A percentile compares a stretch with the other conserved stretches of the same genome.
Evolutionary conservation across 371 early-diverging fungal species (phyloP).

Genomic region (Syncephalastrum sp.): DNA sequence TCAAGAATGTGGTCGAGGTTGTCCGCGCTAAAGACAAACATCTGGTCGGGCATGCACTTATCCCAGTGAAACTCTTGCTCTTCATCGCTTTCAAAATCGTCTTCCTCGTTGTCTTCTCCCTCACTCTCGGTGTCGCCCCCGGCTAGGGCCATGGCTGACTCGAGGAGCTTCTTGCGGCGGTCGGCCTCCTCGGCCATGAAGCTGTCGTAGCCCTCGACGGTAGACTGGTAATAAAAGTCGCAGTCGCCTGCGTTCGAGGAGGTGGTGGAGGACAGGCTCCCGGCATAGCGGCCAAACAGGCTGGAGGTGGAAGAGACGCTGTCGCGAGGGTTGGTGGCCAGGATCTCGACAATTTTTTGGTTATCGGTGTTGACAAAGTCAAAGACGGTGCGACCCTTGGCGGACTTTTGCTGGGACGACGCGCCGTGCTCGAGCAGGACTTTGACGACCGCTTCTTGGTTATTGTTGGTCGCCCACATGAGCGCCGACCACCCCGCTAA

Average conservation of each 20-base stretch:
- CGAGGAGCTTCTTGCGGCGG: slow-evolving; percentile 39
- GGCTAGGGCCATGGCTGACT: slow-evolving; percentile 35
- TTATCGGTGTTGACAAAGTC: slow-evolving; percentile 71
- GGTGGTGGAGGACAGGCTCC: slow-evolving; percentile 25
- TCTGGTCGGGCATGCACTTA: slow-evolving; percentile 78
- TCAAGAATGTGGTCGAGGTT: slow-evolving; percentile 71
- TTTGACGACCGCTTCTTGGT: slow-evolving; percentile 72
- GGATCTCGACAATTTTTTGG: slow-evolving; percentile 57
- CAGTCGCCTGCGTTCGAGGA: slow-evolving; percentile 36
- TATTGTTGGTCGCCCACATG: slow-evolving; percentile 93
- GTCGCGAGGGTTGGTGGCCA: slow-evolving; percentile 57
- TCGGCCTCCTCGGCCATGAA: slow-evolving; percentile 55
- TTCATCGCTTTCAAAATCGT: neutral
- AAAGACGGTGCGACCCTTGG: slow-evolving; percentile 77
- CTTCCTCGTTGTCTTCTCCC: slow-evolving; percentile 7
- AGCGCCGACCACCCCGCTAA: slow-evolving; percentile 93
- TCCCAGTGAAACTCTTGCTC: slow-evolving; percentile 71
- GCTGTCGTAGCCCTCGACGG: slow-evolving; percentile 40
- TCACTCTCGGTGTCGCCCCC: slow-evolving; percentile 17
- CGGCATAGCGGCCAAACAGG: slow-evolving; percentile 23
- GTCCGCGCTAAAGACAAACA: slow-evolving; percentile 84
- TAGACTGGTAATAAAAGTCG: slow-evolving; percentile 52
- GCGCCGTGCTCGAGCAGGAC: slow-evolving; percentile 83
- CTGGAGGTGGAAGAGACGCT: slow-evolving; percentile 57
- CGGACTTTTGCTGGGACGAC: slow-evolving; percentile 64